A percentile compares a stretch with the other conserved stretches of the same genome.
These are phyloP conservation scores for Trichoderma atrobrunneum DNA, from an alignment of 2,329 filamentous ascomycete species.

Conservation along the genomic window DNA sequence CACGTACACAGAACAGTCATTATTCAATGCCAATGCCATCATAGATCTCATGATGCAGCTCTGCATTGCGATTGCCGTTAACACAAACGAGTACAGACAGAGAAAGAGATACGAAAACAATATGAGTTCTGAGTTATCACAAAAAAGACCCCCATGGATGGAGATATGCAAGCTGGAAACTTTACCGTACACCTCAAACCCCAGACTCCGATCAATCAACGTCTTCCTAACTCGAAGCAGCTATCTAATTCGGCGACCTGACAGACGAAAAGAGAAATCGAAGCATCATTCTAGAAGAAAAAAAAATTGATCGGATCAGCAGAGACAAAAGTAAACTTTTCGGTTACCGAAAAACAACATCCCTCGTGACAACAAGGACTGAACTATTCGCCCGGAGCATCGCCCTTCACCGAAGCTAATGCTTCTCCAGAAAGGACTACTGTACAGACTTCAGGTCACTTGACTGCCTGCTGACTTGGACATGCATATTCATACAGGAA, in stretches of 20 bases:
- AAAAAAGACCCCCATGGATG: background rate
- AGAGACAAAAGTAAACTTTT: background rate
- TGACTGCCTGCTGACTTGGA: conserved; percentile 2
- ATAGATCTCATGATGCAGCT: background rate
- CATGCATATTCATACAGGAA: background rate
- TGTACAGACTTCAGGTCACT: background rate
- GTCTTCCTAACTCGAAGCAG: background rate
- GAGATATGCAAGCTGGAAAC: background rate
- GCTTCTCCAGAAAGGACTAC: background rate
- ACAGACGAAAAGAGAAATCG: background rate
- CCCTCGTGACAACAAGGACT: background rate
- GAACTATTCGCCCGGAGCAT: background rate
- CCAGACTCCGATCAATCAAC: background rate
- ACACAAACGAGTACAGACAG: background rate
- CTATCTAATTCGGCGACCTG: no score
- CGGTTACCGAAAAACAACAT: background rate
- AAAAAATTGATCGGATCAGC: background rate
- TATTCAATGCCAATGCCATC: background rate
- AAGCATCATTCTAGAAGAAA: background rate
- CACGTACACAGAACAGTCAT: no score
- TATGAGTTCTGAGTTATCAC: conserved; percentile 13
- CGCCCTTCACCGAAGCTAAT: background rate
- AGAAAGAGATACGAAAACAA: background rate
- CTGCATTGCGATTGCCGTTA: background rate
- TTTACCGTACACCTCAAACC: background rate